Evolutionary conservation across 352 stramenopile genomes (phyloP), one percentile per base, ranked within the genome.

Genomic region (Globisporangium rhizosaccharum): DNA sequence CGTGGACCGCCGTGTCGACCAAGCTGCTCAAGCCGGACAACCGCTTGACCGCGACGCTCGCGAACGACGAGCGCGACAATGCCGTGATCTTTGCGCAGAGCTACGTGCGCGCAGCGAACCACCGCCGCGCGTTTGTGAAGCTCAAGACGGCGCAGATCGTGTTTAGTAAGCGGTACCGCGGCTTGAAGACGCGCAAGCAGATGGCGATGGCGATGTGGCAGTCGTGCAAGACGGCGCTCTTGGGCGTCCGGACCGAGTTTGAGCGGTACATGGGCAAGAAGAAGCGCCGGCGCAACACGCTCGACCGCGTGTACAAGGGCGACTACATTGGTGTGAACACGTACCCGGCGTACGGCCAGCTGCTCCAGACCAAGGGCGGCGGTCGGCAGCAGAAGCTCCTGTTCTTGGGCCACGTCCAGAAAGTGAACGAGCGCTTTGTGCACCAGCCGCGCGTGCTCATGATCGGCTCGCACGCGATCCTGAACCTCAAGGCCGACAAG

Each of bases 401-500:
- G 17, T 94, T 94, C 68, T 66, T 86, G 15, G 70, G 62, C 26
- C 72, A 80, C 10, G 83, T 90, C 44, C 71, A 84, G 47, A 94
- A 94, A 63, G 79, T 94, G 56, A 94, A 94, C 49, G 82, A 94
- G 64, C 82, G 84, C 30, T 92, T 88, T 57, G 81, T 87, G 28
- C 80, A 90, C 64, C 84, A 94, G 65, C 59, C 71, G 30, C 82
- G 84, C 51, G 76, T 90, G 54, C 71, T 94, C 20, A 75, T 94
- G 61, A 82, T 94, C 23, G 81, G 73, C 42, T 76, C 90, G 57
- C 80, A 73, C 56, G 68, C 82, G 48, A 73, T 94, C n/a, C 88
- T 85, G 68, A 94, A 94, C 66, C 62, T 94, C 56, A 92, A 92
- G 73, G 82, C 80, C 26, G 77, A 90, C 74, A 88, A 90, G 67